A percentile compares a stretch with the other conserved stretches of the same genome.
Conservation (phyloP, 2,329 filamentous ascomycete species). For the Colletotrichum eleusines region DNA sequence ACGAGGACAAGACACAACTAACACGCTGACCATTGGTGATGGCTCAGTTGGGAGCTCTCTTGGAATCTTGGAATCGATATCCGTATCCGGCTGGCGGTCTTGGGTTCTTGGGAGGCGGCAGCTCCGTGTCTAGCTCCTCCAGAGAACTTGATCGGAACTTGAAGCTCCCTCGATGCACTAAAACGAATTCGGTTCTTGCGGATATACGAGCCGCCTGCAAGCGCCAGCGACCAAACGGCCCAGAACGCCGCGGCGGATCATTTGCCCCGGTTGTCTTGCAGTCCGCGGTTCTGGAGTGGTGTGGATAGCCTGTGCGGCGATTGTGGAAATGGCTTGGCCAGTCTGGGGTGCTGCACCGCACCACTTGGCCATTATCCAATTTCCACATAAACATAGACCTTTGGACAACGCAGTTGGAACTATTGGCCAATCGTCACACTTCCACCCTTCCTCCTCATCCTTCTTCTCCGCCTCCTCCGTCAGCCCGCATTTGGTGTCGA, state of each 20-base stretch:
- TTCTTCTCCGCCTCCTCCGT: background rate
- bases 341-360: conserved; percentile 8
- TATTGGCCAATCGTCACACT: conserved; percentile 30
- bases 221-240: background rate
- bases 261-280: conserved; percentile 14
- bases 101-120: background rate
- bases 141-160: background rate
- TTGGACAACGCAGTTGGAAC: conserved; percentile 5
- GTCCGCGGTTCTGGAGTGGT: too few species aligned
- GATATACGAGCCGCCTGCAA: background rate
- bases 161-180: background rate
- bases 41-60: background rate
- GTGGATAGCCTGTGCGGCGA: conserved; percentile 31
- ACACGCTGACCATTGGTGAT: conserved; percentile 21
- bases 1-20: background rate
- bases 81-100: conserved; percentile 1
- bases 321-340: conserved; percentile 3
- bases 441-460: conserved; percentile 9
- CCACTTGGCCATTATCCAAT: conserved; percentile 21
- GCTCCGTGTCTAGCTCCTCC: background rate
- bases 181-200: background rate
- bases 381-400: conserved; percentile 35
- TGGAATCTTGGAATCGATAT: conserved; percentile 2
- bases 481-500: background rate
- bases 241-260: conserved; percentile 15